Percentiles rank a stretch among this genome's conserved stretches.
These are phyloP conservation scores for Rhynchosporium graminicola DNA, from an alignment of 2,329 filamentous ascomycete species.

Conservation along the genomic window DNA sequence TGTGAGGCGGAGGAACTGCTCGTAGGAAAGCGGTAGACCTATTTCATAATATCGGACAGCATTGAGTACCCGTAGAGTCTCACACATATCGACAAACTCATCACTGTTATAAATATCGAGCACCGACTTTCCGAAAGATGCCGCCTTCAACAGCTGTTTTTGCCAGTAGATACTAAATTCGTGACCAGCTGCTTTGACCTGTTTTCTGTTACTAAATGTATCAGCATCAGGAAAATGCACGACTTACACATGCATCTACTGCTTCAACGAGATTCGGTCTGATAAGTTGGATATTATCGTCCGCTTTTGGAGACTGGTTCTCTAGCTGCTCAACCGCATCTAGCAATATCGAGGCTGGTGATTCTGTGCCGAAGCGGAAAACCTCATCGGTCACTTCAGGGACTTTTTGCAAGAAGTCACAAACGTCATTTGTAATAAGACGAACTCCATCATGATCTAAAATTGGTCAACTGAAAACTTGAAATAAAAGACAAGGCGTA, in stretches of 20 bases:
- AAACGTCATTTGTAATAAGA: conserved; percentile 88
- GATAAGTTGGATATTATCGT: conserved; percentile 96
- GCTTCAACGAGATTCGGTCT: conserved; percentile 84
- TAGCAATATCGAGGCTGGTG: conserved; percentile 86
- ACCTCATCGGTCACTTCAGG: conserved; percentile 84
- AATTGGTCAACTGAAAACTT: conserved; percentile 21
- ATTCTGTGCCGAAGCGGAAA: conserved; percentile 84
- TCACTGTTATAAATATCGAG: conserved; percentile 97
- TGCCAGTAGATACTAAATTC: conserved; percentile 93
- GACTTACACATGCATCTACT: conserved; percentile 75
- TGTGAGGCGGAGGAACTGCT: conserved; percentile 88
- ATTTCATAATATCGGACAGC: conserved; percentile 90
- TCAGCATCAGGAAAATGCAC: background rate
- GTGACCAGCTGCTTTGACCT: conserved; percentile 82
- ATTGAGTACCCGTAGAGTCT: conserved; percentile 88
- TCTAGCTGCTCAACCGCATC: conserved; percentile 92
- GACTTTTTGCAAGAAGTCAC: conserved; percentile 95
- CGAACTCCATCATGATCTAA: conserved; percentile 79
- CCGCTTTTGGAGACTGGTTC: conserved; percentile 91
- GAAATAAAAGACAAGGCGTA: background rate
- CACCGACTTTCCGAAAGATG: conserved; percentile 96
- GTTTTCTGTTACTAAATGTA: conserved; percentile 24
- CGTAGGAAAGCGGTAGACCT: conserved; percentile 86
- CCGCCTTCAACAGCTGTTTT: conserved; percentile 92
- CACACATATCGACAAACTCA: conserved; percentile 98